Evolutionary conservation across 1,284 basidiomycete genomes (phyloP).

Genomic region (Rhodotorula mucilaginosa): DNA sequence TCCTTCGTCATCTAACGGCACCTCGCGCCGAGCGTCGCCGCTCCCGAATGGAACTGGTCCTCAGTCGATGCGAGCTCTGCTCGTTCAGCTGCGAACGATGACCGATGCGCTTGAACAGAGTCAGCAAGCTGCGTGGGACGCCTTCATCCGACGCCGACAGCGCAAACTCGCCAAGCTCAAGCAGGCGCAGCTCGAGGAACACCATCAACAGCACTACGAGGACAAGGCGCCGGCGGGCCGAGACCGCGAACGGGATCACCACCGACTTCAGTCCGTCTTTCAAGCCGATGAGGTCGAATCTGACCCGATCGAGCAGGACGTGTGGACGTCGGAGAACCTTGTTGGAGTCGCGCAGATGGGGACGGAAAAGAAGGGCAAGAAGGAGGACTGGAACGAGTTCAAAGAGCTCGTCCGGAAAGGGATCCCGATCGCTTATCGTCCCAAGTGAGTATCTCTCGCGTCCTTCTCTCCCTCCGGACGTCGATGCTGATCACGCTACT

Average conservation of each 20-base stretch:
- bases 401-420: constrained; percentile 74
- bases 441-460: constrained; percentile 54
- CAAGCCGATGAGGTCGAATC: constrained; percentile 54
- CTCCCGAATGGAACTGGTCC: constrained; percentile 50
- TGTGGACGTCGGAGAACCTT: constrained; percentile 50
- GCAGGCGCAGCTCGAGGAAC: constrained; percentile 52
- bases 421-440: constrained; percentile 81
- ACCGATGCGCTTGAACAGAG: constrained; percentile 77
- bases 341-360: constrained; percentile 88
- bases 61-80: constrained; percentile 69
- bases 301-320: neutral
- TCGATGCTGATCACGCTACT: constrained; percentile 8
- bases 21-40: neutral
- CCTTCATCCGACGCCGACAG: constrained; percentile 66
- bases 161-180: constrained; percentile 49
- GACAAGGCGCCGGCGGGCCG: constrained; percentile 54
- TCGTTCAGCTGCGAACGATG: constrained; percentile 77
- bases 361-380: constrained; percentile 61
- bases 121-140: constrained; percentile 81
- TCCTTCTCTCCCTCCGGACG: too few relatives aligned
- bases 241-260: constrained; percentile 61
- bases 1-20: neutral
- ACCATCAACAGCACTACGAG: constrained; percentile 10
- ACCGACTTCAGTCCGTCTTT: constrained; percentile 59
- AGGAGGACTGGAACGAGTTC: constrained; percentile 75